Percentiles rank a stretch among this genome's conserved stretches.
Evolutionary conservation across 2,329 filamentous ascomycete species (phyloP).

Genomic region (Hymenoscyphus scutula): DNA sequence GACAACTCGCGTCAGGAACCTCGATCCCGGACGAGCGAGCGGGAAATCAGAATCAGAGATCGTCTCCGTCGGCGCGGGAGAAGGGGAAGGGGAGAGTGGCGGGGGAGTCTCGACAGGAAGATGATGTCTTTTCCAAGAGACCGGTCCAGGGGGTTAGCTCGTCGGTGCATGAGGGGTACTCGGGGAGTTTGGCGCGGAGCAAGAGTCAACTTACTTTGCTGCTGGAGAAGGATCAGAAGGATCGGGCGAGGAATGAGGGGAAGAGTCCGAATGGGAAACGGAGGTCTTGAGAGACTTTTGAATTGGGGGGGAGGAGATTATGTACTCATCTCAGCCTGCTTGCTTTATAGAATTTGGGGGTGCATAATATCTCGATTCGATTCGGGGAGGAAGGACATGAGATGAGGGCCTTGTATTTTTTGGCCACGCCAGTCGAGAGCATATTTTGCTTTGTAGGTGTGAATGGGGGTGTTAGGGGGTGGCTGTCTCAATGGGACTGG

Average conservation of each 20-base stretch:
- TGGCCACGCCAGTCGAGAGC: too few relatives aligned
- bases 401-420: too few relatives aligned
- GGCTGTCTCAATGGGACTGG: too few relatives aligned
- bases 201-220: conserved; percentile 59
- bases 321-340: too few relatives aligned
- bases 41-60: neutral
- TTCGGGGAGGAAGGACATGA: too few relatives aligned
- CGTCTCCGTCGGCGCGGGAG: conserved; percentile 9
- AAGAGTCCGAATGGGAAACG: conserved; percentile 30
- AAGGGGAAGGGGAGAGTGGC: conserved; percentile 30
- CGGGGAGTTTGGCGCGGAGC: conserved; percentile 51
- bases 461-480: too few relatives aligned
- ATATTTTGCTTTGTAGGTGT: too few relatives aligned
- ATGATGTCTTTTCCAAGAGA: conserved; percentile 33
- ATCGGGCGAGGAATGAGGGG: conserved; percentile 41
- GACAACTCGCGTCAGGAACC: conserved; percentile 23
- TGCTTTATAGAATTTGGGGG: too few relatives aligned
- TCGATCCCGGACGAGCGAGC: conserved; percentile 3
- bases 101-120: conserved; percentile 14
- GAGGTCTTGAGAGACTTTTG: neutral
- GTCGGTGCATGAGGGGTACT: conserved; percentile 20
- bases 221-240: conserved; percentile 55
- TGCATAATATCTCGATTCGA: too few relatives aligned
- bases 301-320: too few relatives aligned
- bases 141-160: conserved; percentile 21